Evolutionary conservation across 1,284 basidiomycete species (phyloP).

Genomic region (Ceratobasidium sp.): DNA sequence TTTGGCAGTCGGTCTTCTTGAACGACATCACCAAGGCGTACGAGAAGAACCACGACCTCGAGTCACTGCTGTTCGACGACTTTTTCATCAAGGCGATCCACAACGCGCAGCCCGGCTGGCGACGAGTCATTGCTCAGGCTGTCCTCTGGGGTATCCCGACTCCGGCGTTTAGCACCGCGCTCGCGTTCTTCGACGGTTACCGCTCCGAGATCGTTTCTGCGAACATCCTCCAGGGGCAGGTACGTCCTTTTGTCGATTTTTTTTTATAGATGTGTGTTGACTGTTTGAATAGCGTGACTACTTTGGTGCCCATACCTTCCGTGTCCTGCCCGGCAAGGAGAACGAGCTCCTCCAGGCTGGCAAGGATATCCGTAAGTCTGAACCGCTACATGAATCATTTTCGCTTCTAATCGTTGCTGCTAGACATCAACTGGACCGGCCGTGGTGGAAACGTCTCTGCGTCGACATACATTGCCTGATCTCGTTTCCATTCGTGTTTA

Average conservation of each 20-base stretch:
- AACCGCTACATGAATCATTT: constrained; percentile 39
- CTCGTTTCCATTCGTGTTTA: constrained; percentile 26
- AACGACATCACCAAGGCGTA: constrained; percentile 94
- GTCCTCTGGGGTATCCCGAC: constrained; percentile 98
- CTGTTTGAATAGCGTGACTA: constrained; percentile 70
- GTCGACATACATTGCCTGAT: constrained; percentile 89
- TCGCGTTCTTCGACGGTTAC: constrained; percentile 99
- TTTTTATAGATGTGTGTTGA: background rate
- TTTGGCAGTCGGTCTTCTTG: constrained; percentile 84
- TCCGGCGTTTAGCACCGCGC: constrained; percentile 94
- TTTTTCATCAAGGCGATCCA: constrained; percentile 98
- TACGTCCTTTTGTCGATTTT: background rate
- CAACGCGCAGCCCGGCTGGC: constrained; percentile 97
- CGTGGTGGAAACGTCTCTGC: constrained; percentile 95
- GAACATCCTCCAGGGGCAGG: constrained; percentile 92
- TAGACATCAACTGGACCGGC: constrained; percentile 92
- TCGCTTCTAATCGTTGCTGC: background rate
- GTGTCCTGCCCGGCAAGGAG: constrained; percentile 88
- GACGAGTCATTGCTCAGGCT: constrained; percentile 95
- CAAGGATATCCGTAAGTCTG: constrained; percentile 84
- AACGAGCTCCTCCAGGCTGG: constrained; percentile 81
- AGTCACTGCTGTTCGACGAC: constrained; percentile 95
- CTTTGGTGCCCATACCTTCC: constrained; percentile 96
- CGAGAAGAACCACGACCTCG: constrained; percentile 85
- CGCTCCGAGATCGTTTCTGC: constrained; percentile 87